Evolutionary conservation across 495 filamentous ascomycete species (phyloP).

Genomic region (Penicillium pancosmium): DNA sequence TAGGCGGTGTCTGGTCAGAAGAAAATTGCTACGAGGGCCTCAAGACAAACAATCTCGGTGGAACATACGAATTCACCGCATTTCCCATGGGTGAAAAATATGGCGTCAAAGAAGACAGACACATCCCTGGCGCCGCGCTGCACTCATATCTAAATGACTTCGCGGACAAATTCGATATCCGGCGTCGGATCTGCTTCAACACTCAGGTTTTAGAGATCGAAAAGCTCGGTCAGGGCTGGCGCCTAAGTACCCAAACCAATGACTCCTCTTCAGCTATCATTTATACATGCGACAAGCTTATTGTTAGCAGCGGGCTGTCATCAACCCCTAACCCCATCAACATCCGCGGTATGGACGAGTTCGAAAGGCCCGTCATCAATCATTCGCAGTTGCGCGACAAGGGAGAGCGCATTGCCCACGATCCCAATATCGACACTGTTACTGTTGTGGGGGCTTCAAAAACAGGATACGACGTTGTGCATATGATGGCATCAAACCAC

Average conservation of each 20-base stretch:
- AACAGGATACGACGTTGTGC: conserved; percentile 64
- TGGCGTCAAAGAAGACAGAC: conserved; percentile 8
- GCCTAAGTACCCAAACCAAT: background rate
- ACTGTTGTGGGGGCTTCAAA: conserved; percentile 65
- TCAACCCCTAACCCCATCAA: conserved; percentile 5
- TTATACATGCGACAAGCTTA: conserved; percentile 1
- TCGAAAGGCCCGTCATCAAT: background rate
- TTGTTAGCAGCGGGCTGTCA: background rate
- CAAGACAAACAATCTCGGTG: conserved; percentile 6
- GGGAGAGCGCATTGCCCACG: background rate
- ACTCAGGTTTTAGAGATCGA: conserved; percentile 16
- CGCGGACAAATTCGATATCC: conserved; percentile 28
- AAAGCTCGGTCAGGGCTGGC: conserved; percentile 17
- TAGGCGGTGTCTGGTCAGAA: conserved; percentile 38
- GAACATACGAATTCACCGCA: conserved; percentile 31
- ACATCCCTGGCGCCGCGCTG: conserved; percentile 25
- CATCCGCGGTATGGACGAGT: background rate
- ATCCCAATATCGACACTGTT: conserved; percentile 30
- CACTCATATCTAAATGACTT: conserved; percentile 18
- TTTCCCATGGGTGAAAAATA: conserved; percentile 24
- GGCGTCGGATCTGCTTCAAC: conserved; percentile 25
- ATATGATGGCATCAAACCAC: conserved; percentile 59
- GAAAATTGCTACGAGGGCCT: conserved; percentile 17
- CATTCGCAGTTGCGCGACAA: background rate
- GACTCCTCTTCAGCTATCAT: background rate